phyloP scores from a whole-genome alignment of 495 filamentous ascomycete genomes.

The Trichoderma parareesei region DNA sequence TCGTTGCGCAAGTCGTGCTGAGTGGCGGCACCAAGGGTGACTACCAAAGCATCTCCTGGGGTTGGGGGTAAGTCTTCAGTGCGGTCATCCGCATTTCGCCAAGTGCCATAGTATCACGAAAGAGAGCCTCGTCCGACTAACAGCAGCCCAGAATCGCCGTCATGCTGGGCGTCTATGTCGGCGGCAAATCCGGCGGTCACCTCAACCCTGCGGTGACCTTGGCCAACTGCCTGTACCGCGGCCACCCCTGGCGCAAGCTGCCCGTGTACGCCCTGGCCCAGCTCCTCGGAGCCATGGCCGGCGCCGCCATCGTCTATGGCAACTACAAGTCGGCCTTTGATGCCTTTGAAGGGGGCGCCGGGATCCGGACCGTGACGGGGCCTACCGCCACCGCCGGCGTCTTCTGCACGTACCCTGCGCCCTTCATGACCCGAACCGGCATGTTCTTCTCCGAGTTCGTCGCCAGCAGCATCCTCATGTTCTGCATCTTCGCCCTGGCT shows the following conservation, averaged over 20 bases:
- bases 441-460: slow-evolving; percentile 61
- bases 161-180: slow-evolving; percentile 60
- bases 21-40: slow-evolving; percentile 38
- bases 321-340: slow-evolving; percentile 51
- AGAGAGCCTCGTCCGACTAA: not conserved
- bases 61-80: slow-evolving; percentile 36
- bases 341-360: slow-evolving; percentile 43
- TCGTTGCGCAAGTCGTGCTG: slow-evolving; percentile 51
- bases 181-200: slow-evolving; percentile 50
- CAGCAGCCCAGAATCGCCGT: slow-evolving; percentile 35
- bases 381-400: slow-evolving; percentile 53
- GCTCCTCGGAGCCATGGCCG: slow-evolving; percentile 46
- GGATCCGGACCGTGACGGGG: slow-evolving; percentile 49
- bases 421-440: slow-evolving; percentile 48
- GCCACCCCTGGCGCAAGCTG: slow-evolving; percentile 52
- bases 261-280: slow-evolving; percentile 48
- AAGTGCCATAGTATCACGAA: no score
- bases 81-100: not conserved
- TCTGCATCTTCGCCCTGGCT: slow-evolving; percentile 59
- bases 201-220: slow-evolving; percentile 62
- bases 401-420: slow-evolving; percentile 54
- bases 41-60: slow-evolving; percentile 56
- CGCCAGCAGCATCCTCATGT: slow-evolving; percentile 53
- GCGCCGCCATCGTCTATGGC: slow-evolving; percentile 46
- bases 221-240: slow-evolving; percentile 52